Evolutionary conservation across 1,139 yeast species (phyloP).

Genomic region (Candida sanyaensis): DNA sequence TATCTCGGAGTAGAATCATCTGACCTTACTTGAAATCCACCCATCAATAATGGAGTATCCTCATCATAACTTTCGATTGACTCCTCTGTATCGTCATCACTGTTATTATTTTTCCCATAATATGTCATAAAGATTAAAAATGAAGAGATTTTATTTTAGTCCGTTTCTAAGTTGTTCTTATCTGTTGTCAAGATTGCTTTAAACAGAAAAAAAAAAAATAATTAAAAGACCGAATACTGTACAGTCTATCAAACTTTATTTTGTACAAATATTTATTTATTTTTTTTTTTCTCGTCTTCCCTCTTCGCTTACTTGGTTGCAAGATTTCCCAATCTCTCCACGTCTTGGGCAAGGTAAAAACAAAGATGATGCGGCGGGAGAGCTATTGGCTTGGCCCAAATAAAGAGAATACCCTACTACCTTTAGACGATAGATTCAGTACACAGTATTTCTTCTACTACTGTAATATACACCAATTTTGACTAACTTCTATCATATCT

Average conservation of each 20-base stretch:
- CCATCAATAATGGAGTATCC: not conserved
- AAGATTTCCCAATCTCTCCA: not conserved
- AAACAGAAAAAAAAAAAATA: not conserved
- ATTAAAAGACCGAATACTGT: too few species aligned
- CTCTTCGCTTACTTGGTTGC: not conserved
- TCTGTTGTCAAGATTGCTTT: not conserved
- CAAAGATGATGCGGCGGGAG: not conserved
- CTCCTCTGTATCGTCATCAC: constrained; percentile 4
- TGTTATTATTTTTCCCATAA: not conserved
- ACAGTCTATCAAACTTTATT: too few species aligned
- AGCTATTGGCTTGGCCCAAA: too few species aligned
- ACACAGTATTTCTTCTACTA: too few species aligned
- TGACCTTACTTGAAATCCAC: constrained; percentile 8
- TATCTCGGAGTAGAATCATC: constrained; percentile 13
- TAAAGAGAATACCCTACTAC: too few species aligned
- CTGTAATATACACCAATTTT: too few species aligned
- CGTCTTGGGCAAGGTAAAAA: not conserved
- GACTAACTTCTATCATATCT: not conserved
- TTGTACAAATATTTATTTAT: not conserved
- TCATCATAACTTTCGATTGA: constrained; percentile 7
- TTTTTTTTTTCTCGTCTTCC: not conserved
- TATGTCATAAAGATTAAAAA: not conserved
- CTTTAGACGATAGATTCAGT: too few species aligned
- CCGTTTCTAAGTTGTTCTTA: not conserved
- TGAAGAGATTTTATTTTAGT: not conserved